Base-by-base conservation (phyloP, 2,329 filamentous ascomycete species). In the Monosporascus sp. region DNA sequence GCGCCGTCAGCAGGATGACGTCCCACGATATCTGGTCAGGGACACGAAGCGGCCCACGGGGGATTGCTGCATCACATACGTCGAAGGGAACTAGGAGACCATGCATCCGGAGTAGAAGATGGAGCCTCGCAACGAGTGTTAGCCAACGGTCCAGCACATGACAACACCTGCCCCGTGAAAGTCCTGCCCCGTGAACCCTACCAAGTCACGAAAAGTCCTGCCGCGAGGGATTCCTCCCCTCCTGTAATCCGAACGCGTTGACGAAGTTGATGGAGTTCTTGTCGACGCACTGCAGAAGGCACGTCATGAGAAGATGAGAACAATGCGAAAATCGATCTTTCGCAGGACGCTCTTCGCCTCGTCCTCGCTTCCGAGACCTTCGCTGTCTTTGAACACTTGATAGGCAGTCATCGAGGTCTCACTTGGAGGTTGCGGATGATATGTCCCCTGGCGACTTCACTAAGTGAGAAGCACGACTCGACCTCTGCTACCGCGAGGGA, bases 101-200 rank as follows among this genome's bases (percentile, higher is more conserved):
- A 77, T 67, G 53, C 74, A 76, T 41, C 76, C 77, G 54, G 80
- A 74, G 59, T 79, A 79, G 63, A 80, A 80, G 51, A 79, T 77
- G 14, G 74, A 78, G 18, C 71, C 72, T 55, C 28, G 76, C 80
- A 58, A 81, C 82, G 2, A 31, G 28, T 9, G 9, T 31, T 9
- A 31, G 28, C 9, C 28, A 31, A 31, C 4, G 9, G 28, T 31
- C 28, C 28, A 31, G 28, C 28, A 5, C 9, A 31, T 31, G 28
- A 11, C 9, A 31, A 11, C 28, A 31, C 9, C 26, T 31, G 9
- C 28, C 9, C 76, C 77, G 14, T 40, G 18, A 41, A 14, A 58
- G 2, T 22, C 20, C 20, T 22, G 20, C 20, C 20, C 20, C 20
- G n/a, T n/a, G n/a, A n/a, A n/a, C n/a, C 53, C 38, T 64, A 71